A percentile compares a stretch with the other conserved stretches of the same genome.
Conservation (phyloP, 805 yeast species). For the Pichia cephalocereana region DNA sequence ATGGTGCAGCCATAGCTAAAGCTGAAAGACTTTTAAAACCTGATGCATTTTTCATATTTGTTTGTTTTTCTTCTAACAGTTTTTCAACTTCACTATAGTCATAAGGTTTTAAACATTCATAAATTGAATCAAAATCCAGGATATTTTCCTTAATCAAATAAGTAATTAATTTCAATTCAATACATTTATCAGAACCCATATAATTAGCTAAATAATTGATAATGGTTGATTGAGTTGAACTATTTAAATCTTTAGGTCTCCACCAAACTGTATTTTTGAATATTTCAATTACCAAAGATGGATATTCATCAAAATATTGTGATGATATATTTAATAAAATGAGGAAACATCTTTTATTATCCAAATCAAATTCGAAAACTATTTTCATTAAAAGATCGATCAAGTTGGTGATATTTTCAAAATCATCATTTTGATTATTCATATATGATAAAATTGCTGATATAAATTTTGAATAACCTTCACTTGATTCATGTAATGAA, state of each 20-base stretch:
- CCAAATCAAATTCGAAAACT: constrained; percentile 70
- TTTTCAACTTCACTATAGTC: constrained; percentile 29
- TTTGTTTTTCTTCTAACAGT: constrained; percentile 37
- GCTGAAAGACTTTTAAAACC: constrained; percentile 64
- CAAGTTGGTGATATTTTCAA: constrained; percentile 28
- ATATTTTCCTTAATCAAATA: constrained; percentile 58
- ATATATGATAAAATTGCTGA: constrained; percentile 38
- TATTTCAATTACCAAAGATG: constrained; percentile 39
- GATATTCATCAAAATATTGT: constrained; percentile 34
- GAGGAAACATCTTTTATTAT: constrained; percentile 62
- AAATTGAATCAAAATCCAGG: constrained; percentile 53
- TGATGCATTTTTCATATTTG: constrained; percentile 44
- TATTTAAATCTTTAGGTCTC: constrained; percentile 22
- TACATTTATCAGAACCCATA: constrained; percentile 1
- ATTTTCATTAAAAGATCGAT: constrained; percentile 42
- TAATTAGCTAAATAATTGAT: constrained; percentile 20
- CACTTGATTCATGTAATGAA: constrained; percentile 62
- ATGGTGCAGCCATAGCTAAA: constrained; percentile 79
- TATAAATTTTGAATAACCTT: constrained; percentile 64
- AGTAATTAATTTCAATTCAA: constrained; percentile 31
- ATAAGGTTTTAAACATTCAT: constrained; percentile 45
- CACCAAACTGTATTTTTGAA: constrained; percentile 57
- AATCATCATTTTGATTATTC: constrained; percentile 19
- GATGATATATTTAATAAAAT: constrained; percentile 46
- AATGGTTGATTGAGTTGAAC: constrained; percentile 15